Evolutionary conservation across 495 filamentous ascomycete species (phyloP), one percentile per base, ranked within the genome.

Genomic region (Copromyces sp.): DNA sequence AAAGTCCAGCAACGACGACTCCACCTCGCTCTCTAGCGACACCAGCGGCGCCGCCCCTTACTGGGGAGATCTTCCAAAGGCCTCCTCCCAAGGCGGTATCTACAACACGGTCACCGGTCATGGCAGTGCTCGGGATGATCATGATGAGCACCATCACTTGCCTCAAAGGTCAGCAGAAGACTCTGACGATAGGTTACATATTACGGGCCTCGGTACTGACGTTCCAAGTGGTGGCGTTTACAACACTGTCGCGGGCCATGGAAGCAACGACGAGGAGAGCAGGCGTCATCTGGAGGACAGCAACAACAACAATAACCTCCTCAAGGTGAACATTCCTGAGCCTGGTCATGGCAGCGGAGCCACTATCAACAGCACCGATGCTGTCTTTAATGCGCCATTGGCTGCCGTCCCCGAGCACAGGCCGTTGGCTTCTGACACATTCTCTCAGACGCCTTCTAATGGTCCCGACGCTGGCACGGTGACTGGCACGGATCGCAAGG

Each of bases 81-180:
- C 79, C 3, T 65, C 79, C 3, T 65, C 73, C 12, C 75, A 77
- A 5, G 75, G 78, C 17, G 77, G 74, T 6, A 73, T 83, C n/a
- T 83, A 84, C 40, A 84, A 84, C 72, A 79, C 78, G 0, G 81
- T 84, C 12, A 77, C 76, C 4, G 83, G 83, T 17, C 83, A 84
- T 41, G 83, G 83, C 6, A 84, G 83, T 70, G 47, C 81, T 61
- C 75, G 77, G 9, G 80, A 81, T 61, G 76, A 76, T 69, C 76
- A 81, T 39, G 75, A 70, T 0, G 75, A 83, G 29, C 82, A 82
- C 68, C 77, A 80, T 35, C 59, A 73, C 68, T 8, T 78, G 32
- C 74, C 73, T 8, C 44, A 73, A 44, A 72, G 71, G 72, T 78
- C 78, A 73, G 68, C 71, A 37, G 29, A 65, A 35, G 37, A 16